Base-by-base conservation (phyloP, 495 filamentous ascomycete genomes). In the Trichocladium antarcticum region DNA sequence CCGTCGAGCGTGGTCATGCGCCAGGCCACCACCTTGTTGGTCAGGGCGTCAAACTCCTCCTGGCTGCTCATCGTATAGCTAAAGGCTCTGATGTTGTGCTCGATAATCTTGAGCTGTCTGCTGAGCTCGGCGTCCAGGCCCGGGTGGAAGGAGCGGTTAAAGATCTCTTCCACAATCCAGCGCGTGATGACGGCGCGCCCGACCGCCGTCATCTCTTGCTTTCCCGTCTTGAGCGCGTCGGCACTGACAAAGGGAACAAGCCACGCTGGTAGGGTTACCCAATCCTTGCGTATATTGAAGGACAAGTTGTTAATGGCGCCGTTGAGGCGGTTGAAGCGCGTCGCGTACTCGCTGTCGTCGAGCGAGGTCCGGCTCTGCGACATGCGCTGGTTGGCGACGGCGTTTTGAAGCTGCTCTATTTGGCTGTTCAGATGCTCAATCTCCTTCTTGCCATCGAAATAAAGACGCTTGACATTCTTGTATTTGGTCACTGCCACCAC, bases 161-260 rank as follows among this genome's bases (percentile, higher is more conserved):
- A 87, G 20, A 96, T 75, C 59, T 97, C 88, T 14, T 97, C 86
- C 17, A 89, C 81, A 14, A 98, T 71, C 87, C 92, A 98, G 47
- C 81, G 76, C 24, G 86, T 83, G 50, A 98, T 89, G 39, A 85
- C 78, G 6, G 93, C 88, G 22, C 90, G 79, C n/a, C 92, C 92
- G 19, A 95, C 82, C 5, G 86, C 87, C 6, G 87, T 96, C 92
- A 98, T 98, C 60, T 98, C 92, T 62, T 95, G 87, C 47, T 85
- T 92, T 45, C 88, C 90, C 12, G 77, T 82, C 40, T 75, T 69
- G 21, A 86, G 72, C 2, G 90, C 89, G 51, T 95, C 89, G 42
- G 82, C 73, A 60, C 89, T 96, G 55, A 94, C 85, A 43, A 76
- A 82, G 6, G 72, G 72, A 17, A 75, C 71, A 17, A 98, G 72